Conservation (phyloP, 768 basidiomycete genomes). For the Tremella yokohamensis region DNA sequence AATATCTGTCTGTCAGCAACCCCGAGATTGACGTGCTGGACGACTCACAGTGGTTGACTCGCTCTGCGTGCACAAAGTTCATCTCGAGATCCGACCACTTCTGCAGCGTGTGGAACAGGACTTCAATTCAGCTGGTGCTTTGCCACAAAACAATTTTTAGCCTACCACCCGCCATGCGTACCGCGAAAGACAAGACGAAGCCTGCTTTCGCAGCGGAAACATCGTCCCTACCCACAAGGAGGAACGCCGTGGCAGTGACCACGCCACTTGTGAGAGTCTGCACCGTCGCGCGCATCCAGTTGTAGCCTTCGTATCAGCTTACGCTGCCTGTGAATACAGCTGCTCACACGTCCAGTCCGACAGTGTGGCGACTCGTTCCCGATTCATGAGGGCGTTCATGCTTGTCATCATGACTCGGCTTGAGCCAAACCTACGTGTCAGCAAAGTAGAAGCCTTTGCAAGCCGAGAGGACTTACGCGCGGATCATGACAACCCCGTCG, state of each 20-base stretch:
- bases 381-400: constrained; percentile 31
- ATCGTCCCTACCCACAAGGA: constrained; percentile 28
- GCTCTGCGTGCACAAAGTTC: constrained; percentile 48
- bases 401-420: constrained; percentile 18
- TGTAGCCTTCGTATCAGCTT: constrained; percentile 25
- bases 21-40: background rate
- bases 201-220: constrained; percentile 39
- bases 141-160: background rate
- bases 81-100: constrained; percentile 39
- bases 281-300: constrained; percentile 34
- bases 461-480: constrained; percentile 28
- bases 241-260: constrained; percentile 39
- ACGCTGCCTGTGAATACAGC: background rate
- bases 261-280: constrained; percentile 30
- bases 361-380: constrained; percentile 30
- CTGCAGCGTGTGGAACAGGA: constrained; percentile 36
- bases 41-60: constrained; percentile 44
- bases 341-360: constrained; percentile 34
- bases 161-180: constrained; percentile 31
- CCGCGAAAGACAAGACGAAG: constrained; percentile 44
- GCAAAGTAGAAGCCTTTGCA: background rate
- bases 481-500: constrained; percentile 37
- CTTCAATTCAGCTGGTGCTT: constrained; percentile 12
- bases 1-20: constrained; percentile 24
- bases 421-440: constrained; percentile 31